Percentiles rank a stretch among this genome's conserved stretches.
Conservation (phyloP, 345 rosid genomes). For the Boechera stricta region DNA sequence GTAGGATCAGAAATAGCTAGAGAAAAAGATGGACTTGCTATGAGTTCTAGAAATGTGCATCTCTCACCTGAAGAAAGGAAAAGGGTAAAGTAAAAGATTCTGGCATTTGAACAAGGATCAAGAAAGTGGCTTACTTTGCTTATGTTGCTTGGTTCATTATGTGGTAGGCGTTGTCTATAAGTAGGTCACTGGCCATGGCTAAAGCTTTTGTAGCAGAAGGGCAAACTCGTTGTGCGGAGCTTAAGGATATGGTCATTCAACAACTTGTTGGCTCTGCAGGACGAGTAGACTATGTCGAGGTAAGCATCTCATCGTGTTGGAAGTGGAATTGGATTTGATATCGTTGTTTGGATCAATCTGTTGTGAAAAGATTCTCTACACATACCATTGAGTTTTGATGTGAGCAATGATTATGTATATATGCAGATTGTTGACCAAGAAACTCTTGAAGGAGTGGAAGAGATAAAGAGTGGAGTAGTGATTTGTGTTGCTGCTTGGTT, state of each 20-base stretch:
- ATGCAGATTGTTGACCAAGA: conserved; percentile 75
- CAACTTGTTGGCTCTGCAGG: conserved; percentile 68
- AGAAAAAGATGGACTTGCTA: conserved; percentile 79
- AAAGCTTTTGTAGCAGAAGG: conserved; percentile 60
- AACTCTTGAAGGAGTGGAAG: conserved; percentile 62
- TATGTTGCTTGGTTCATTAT: conserved; percentile 1
- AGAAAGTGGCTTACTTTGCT: conserved; percentile 4
- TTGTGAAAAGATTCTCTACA: neutral
- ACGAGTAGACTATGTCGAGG: conserved; percentile 88
- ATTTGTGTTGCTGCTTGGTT: conserved; percentile 82
- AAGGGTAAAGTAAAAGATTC: conserved; percentile 49
- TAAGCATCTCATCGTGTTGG: conserved; percentile 36
- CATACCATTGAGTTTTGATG: neutral
- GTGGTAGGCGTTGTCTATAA: conserved; percentile 83
- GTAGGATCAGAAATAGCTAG: conserved; percentile 76
- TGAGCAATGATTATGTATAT: conserved; percentile 11
- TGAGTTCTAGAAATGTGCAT: conserved; percentile 88
- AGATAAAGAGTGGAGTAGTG: conserved; percentile 62
- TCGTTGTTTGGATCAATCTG: neutral
- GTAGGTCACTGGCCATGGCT: conserved; percentile 61
- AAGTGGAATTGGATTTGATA: neutral
- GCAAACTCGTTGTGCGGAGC: conserved; percentile 47
- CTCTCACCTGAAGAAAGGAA: conserved; percentile 70
- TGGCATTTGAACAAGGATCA: neutral
- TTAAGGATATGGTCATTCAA: conserved; percentile 56